Evolutionary conservation across 208 protist genomes (phyloP).

Genomic region (Leishmania turanica): DNA sequence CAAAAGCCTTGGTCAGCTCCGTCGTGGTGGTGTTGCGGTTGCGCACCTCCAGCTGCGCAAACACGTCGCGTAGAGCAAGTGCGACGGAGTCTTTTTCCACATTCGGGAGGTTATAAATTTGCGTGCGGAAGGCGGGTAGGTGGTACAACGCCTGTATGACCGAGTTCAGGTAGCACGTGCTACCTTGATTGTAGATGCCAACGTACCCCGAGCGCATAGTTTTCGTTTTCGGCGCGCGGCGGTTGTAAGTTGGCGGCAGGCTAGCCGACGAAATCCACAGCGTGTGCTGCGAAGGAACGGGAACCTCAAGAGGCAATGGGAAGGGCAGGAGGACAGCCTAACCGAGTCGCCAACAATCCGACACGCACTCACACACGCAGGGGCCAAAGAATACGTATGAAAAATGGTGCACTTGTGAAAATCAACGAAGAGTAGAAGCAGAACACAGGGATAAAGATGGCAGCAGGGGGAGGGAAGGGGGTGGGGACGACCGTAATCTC

Average conservation of each 20-base stretch:
- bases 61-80: slow-evolving; percentile 70
- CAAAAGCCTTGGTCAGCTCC: slow-evolving; percentile 89
- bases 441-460: not conserved
- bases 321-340: not conserved
- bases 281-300: not conserved
- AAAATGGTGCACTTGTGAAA: not conserved
- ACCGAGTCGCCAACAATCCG: no score
- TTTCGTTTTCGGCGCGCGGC: not conserved
- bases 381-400: not conserved
- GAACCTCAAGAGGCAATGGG: not conserved
- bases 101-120: slow-evolving; percentile 44
- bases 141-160: slow-evolving; percentile 89
- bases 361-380: not conserved
- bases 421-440: not conserved
- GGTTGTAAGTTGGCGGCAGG: not conserved
- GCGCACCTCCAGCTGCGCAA: slow-evolving; percentile 66
- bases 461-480: not conserved
- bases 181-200: slow-evolving; percentile 88
- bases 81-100: slow-evolving; percentile 37
- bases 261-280: not conserved
- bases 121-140: slow-evolving; percentile 66
- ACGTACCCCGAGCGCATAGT: slow-evolving; percentile 41
- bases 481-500: not conserved
- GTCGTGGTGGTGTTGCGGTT: slow-evolving; percentile 61
- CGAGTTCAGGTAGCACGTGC: slow-evolving; percentile 93